Conservation (phyloP, 1,284 basidiomycete species). For the Phaffia rhodozyma region DNA sequence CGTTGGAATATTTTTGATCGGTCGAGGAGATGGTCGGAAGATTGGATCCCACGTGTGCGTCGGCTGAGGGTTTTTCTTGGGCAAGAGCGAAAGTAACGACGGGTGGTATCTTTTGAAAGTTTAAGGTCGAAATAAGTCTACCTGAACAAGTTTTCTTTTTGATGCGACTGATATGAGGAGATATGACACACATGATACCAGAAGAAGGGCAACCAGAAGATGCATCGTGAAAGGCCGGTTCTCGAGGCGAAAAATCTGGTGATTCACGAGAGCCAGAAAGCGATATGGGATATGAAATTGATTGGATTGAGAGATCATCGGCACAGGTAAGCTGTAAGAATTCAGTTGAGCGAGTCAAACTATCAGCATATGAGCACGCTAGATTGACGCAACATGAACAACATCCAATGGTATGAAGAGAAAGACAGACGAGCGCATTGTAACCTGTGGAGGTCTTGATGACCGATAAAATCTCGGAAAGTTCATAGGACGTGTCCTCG, state of each 20-base stretch:
- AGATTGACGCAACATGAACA: too few relatives aligned
- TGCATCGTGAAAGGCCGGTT: too few relatives aligned
- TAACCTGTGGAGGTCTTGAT: conserved; percentile 21
- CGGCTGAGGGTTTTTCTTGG: conserved; percentile 22
- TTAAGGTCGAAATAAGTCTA: too few relatives aligned
- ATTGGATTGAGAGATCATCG: neutral
- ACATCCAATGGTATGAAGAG: neutral
- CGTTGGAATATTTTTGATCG: conserved; percentile 22
- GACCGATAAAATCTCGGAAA: conserved; percentile 26
- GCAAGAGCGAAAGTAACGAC: conserved; percentile 26
- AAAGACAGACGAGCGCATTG: conserved; percentile 25
- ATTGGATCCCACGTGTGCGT: conserved; percentile 31
- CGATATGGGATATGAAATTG: neutral
- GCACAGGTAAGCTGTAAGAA: too few relatives aligned
- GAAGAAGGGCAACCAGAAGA: too few relatives aligned
- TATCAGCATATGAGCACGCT: too few relatives aligned
- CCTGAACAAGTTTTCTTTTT: too few relatives aligned
- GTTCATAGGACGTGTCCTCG: conserved; percentile 30
- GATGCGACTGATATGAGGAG: too few relatives aligned
- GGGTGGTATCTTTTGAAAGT: neutral
- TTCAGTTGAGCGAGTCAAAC: too few relatives aligned
- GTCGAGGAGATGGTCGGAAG: conserved; percentile 29
- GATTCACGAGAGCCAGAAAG: neutral
- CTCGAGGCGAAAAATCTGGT: too few relatives aligned
- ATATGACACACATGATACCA: too few relatives aligned